These are phyloP conservation scores for Myriosclerotinia curreyana DNA, from an alignment of 2,329 filamentous ascomycete species.

Conservation along the genomic window DNA sequence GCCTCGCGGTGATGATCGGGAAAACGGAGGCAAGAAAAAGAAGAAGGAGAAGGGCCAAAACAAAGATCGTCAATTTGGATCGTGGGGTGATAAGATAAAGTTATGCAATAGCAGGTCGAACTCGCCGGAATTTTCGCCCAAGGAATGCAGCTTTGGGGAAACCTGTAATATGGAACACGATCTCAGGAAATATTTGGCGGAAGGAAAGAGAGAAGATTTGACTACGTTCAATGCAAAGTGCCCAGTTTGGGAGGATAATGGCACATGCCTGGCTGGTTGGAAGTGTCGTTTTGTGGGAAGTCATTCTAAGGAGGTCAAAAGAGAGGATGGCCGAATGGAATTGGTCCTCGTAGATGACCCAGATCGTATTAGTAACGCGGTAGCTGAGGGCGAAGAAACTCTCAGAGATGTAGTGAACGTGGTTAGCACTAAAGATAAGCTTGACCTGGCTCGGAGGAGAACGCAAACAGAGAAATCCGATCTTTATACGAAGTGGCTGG, in stretches of 20 bases:
- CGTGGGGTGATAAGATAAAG: constrained; percentile 70
- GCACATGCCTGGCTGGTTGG: constrained; percentile 82
- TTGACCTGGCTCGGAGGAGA: constrained; percentile 70
- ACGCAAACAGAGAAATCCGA: constrained; percentile 71
- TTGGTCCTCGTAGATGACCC: constrained; percentile 61
- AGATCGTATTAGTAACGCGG: constrained; percentile 33
- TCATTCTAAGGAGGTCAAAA: constrained; percentile 78
- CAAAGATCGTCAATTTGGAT: constrained; percentile 75
- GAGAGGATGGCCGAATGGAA: constrained; percentile 78
- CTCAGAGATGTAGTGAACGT: constrained; percentile 71
- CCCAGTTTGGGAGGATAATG: constrained; percentile 73
- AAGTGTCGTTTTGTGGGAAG: constrained; percentile 88
- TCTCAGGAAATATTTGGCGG: constrained; percentile 76
- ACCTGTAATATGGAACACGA: constrained; percentile 82
- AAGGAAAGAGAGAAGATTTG: constrained; percentile 78
- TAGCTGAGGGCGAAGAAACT: constrained; percentile 44
- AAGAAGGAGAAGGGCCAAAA: constrained; percentile 75
- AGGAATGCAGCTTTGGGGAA: constrained; percentile 72
- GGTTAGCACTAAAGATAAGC: constrained; percentile 66
- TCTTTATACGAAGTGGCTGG: constrained; percentile 72
- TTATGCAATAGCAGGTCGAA: constrained; percentile 74
- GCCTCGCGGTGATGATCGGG: constrained; percentile 43
- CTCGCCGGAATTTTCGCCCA: constrained; percentile 73
- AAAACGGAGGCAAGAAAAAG: constrained; percentile 46
- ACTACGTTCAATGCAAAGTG: constrained; percentile 74